Evolutionary conservation across 305 asterid genomes (phyloP).

Genomic region (Petunia hybrid): DNA sequence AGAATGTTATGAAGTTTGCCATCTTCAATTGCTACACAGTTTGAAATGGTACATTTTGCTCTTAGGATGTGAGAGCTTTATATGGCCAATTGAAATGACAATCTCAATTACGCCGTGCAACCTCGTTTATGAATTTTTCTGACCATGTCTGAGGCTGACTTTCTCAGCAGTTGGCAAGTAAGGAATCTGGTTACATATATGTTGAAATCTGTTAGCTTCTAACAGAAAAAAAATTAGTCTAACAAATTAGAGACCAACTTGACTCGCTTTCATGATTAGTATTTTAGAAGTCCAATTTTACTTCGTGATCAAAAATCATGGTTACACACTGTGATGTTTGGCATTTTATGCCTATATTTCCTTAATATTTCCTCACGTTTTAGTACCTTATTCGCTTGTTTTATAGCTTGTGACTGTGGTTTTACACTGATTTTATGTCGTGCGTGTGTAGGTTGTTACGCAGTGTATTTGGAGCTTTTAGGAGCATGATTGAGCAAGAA

Average conservation of each 20-base stretch:
- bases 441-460: no score
- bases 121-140: neutral
- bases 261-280: neutral
- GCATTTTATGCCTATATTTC: no score
- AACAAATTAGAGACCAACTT: neutral
- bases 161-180: neutral
- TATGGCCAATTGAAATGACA: constrained; percentile 13
- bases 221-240: neutral
- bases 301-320: no score
- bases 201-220: neutral
- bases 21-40: constrained; percentile 27
- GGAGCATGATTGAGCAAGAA: no score
- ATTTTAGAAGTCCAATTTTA: no score
- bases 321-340: no score
- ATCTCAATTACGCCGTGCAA: neutral
- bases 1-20: constrained; percentile 27
- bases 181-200: constrained; percentile 19
- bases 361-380: no score
- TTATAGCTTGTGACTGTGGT: no score
- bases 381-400: no score
- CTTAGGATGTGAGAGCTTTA: neutral
- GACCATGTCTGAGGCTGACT: constrained; percentile 27
- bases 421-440: no score
- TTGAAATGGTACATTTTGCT: constrained; percentile 5
- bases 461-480: no score